A percentile compares a stretch with the other conserved stretches of the same genome.
Conservation (phyloP, 805 yeast species). For the Pichia rugopelliculosa region DNA sequence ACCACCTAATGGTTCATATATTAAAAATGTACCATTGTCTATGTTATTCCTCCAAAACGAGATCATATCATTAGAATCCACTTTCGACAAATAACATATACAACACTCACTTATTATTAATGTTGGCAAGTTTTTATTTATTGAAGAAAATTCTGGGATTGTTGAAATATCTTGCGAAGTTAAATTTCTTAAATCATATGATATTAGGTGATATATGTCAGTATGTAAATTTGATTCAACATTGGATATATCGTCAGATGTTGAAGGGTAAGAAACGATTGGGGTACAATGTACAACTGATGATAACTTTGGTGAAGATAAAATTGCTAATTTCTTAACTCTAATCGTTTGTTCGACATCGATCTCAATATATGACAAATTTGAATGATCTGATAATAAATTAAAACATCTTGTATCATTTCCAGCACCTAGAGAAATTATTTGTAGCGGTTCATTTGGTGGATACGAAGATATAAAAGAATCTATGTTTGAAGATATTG, state of each 20-base stretch:
- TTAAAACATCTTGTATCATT: conserved; percentile 65
- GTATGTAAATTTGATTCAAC: conserved; percentile 6
- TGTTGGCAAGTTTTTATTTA: conserved; percentile 44
- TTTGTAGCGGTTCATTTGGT: conserved; percentile 30
- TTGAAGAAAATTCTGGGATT: background rate
- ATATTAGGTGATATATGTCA: conserved; percentile 42
- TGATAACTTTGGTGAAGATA: conserved; percentile 18
- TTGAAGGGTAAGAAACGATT: conserved; percentile 7
- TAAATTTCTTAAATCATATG: conserved; percentile 45
- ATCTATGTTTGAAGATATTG: conserved; percentile 42
- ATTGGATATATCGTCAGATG: conserved; percentile 10
- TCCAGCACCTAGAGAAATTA: conserved; percentile 74
- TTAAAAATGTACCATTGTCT: conserved; percentile 27
- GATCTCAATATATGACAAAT: conserved; percentile 46
- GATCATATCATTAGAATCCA: conserved; percentile 39
- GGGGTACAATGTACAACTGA: background rate
- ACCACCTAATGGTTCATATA: conserved; percentile 67
- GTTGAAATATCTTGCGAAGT: background rate
- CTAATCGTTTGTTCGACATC: conserved; percentile 53
- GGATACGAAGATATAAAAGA: conserved; percentile 25
- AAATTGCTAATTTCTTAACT: conserved; percentile 45
- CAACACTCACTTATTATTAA: conserved; percentile 69
- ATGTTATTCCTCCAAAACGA: conserved; percentile 33
- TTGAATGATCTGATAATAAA: conserved; percentile 29
- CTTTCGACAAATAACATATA: conserved; percentile 56